Evolutionary conservation across 2,329 filamentous ascomycete genomes (phyloP), one percentile per base, ranked within the genome.

Genomic region (Tolypocladium capitatum): DNA sequence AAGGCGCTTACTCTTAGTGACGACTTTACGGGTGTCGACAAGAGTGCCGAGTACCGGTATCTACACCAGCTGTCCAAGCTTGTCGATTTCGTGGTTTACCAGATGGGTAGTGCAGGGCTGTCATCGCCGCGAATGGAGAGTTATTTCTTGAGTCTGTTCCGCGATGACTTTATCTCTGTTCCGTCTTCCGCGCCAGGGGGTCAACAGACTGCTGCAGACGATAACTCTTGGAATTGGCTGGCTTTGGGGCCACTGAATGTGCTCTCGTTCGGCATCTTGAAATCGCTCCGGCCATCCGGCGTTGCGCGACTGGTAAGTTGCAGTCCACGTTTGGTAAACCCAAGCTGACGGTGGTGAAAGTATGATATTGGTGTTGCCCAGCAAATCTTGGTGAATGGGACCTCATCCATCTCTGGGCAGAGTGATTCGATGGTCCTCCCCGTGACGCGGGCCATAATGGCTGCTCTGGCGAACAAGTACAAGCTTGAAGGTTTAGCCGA

Each of bases 401-500:
- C 55, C 9, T 38, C 55, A n/a, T 43, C 55, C 10, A 43, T 42
- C 8, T 46, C 48, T 9, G 35, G 47, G 1, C 13, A 44, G 3
- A 46, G 32, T 2, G 52, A 52, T 31, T 20, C 50, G 6, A 49
- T 54, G 27, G 53, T 54, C 33, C 50, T 56, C 53, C 52, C 60
- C 50, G 63, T 60, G 46, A 56, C 56, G 14, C 55, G 61, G 28
- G 64, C 63, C 0, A 66, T 73, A 11, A 57, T 72, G 11, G 63
- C 66, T 2, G 60, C 68, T 4, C 53, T 74, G 28, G 63, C 68
- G 44, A 74, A 74, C 55, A 74, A 72, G 51, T 65, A 68, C 55
- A 64, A 64, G 32, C 58, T 67, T 18, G 68, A 68, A 51, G 60
- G 53, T 7, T 45, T 58, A 7, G 52, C 51, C 8, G 49, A 51